Evolutionary conservation across 2,329 filamentous ascomycete species (phyloP).

Genomic region (Penicillium sp.): DNA sequence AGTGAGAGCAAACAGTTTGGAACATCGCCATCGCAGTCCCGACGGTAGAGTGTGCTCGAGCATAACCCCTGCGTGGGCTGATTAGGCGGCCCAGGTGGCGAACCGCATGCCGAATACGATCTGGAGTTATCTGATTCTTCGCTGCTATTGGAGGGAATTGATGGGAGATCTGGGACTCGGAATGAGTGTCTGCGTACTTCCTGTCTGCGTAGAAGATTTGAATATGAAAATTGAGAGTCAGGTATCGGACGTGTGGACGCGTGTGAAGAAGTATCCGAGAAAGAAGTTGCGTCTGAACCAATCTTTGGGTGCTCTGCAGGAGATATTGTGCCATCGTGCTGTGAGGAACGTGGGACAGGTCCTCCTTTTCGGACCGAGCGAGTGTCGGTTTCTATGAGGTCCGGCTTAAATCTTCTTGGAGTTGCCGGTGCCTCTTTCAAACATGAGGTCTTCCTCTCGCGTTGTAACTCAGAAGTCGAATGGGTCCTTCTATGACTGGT

Average conservation of each 20-base stretch:
- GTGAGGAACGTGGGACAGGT: conserved; percentile 38
- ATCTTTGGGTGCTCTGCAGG: neutral
- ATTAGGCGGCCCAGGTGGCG: conserved; percentile 23
- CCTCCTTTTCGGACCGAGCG: conserved; percentile 29
- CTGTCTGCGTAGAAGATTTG: conserved; percentile 39
- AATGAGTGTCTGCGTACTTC: conserved; percentile 53
- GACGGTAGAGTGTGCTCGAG: conserved; percentile 31
- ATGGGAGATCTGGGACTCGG: conserved; percentile 57
- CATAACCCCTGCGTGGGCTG: conserved; percentile 36
- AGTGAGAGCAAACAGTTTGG: conserved; percentile 74
- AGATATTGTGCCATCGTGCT: conserved; percentile 19
- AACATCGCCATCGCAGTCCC: conserved; percentile 70
- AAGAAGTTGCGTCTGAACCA: conserved; percentile 7
- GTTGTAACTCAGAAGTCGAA: conserved; percentile 34
- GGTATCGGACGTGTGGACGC: conserved; percentile 50
- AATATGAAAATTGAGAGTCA: conserved; percentile 47
- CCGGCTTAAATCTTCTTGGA: conserved; percentile 31
- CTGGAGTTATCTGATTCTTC: conserved; percentile 44
- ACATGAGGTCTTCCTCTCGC: conserved; percentile 11
- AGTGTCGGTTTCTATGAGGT: conserved; percentile 33
- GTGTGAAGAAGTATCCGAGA: conserved; percentile 44
- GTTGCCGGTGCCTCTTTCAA: neutral
- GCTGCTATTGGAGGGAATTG: conserved; percentile 60
- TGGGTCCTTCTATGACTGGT: conserved; percentile 43
- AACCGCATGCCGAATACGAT: conserved; percentile 46